Conservation (phyloP, 306 rosid species). For the Fragaria iinumae region DNA sequence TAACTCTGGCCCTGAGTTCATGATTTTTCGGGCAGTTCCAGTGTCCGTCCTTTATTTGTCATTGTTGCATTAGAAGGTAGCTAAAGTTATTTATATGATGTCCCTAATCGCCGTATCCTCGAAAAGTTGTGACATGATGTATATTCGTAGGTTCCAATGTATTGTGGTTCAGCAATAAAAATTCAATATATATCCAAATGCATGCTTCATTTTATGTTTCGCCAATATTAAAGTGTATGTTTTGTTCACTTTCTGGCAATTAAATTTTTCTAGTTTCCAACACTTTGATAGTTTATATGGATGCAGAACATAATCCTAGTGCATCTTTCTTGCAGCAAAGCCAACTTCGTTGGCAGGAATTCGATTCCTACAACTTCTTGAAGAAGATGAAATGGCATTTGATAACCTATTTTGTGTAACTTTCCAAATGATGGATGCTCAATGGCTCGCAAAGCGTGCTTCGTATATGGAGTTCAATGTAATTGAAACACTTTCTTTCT, state of each 20-base stretch:
- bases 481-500: constrained; percentile 11
- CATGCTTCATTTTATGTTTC: background rate
- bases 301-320: background rate
- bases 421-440: constrained; percentile 93
- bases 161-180: no score
- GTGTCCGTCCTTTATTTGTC: background rate
- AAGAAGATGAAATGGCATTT: constrained; percentile 82
- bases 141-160: background rate
- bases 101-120: background rate
- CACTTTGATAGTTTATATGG: background rate
- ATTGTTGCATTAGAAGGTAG: background rate
- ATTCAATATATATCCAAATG: background rate
- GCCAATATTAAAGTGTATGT: background rate
- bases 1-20: background rate
- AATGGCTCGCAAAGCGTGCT: constrained; percentile 94
- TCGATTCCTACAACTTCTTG: constrained; percentile 59
- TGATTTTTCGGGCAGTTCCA: background rate
- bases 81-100: background rate
- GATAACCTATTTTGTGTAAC: constrained; percentile 79
- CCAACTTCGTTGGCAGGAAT: constrained; percentile 66
- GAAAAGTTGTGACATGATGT: background rate
- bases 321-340: constrained; percentile 40
- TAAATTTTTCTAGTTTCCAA: background rate
- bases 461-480: constrained; percentile 94
- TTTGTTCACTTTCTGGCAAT: background rate